phyloP scores from a whole-genome alignment of 345 rosid species.

The Bretschneidera sinensis region DNA sequence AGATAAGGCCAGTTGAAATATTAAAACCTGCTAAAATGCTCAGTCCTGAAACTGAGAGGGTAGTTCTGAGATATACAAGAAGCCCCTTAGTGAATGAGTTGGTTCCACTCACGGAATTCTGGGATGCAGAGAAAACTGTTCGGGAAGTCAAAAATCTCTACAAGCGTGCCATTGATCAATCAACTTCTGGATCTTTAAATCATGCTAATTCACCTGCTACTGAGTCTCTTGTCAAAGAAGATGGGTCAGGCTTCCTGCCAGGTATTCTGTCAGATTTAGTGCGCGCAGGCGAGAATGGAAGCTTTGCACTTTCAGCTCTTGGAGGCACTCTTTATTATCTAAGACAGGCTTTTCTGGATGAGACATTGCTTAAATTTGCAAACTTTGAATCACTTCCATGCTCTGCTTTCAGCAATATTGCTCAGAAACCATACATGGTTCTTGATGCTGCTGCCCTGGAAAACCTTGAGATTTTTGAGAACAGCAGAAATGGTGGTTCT shows the following conservation, averaged over 20 bases:
- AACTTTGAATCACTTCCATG: conserved; percentile 77
- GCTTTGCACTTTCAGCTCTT: conserved; percentile 85
- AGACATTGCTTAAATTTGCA: conserved; percentile 84
- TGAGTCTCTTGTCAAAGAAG: conserved; percentile 22
- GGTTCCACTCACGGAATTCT: conserved; percentile 69
- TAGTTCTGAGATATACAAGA: conserved; percentile 75
- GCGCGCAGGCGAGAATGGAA: conserved; percentile 45
- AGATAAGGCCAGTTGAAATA: conserved; percentile 90
- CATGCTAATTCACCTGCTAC: conserved; percentile 26
- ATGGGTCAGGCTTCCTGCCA: conserved; percentile 44
- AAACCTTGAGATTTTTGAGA: conserved; percentile 97
- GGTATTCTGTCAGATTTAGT: conserved; percentile 47
- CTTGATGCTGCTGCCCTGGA: conserved; percentile 97
- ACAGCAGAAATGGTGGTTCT: conserved; percentile 75
- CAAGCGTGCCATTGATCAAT: conserved; percentile 34
- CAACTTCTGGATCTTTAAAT: conserved; percentile 30
- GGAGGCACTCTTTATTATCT: conserved; percentile 93
- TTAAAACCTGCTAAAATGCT: conserved; percentile 72
- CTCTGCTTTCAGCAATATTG: conserved; percentile 46
- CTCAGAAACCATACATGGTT: conserved; percentile 73
- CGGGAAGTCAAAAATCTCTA: conserved; percentile 51
- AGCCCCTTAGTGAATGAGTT: conserved; percentile 79
- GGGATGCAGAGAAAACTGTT: conserved; percentile 84
- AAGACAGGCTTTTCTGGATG: conserved; percentile 83
- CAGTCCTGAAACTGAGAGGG: conserved; percentile 73